Conservation (phyloP, 768 basidiomycete genomes). For the Phaffia australis region DNA sequence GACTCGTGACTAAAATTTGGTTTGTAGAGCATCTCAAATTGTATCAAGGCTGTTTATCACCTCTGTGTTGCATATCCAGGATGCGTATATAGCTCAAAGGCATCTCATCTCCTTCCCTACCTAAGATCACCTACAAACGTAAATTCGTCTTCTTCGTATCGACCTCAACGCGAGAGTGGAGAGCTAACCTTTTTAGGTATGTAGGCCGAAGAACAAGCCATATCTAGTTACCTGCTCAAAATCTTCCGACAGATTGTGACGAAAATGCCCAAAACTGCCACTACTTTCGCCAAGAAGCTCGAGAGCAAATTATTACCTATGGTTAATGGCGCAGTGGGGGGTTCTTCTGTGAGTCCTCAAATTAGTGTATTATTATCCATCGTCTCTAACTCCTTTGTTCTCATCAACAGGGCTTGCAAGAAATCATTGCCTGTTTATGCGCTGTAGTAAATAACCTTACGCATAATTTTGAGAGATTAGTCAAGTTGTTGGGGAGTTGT, state of each 20-base stretch:
- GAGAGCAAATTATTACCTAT: conserved; percentile 73
- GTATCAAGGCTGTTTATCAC: conserved; percentile 71
- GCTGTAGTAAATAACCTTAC: conserved; percentile 72
- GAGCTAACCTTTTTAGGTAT: neutral
- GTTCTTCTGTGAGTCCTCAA: conserved; percentile 27
- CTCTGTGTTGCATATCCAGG: conserved; percentile 72
- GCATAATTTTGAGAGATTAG: conserved; percentile 66
- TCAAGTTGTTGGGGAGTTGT: conserved; percentile 73
- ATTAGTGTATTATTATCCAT: neutral
- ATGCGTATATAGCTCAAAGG: conserved; percentile 70
- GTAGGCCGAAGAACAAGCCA: conserved; percentile 70
- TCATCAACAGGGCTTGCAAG: conserved; percentile 60
- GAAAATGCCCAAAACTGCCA: conserved; percentile 76
- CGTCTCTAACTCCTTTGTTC: neutral
- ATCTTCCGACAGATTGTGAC: conserved; percentile 78
- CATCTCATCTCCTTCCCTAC: conserved; percentile 77
- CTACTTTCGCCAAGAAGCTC: conserved; percentile 76
- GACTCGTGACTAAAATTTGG: neutral
- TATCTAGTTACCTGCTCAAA: conserved; percentile 74
- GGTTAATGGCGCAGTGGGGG: conserved; percentile 69
- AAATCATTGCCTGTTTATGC: conserved; percentile 86
- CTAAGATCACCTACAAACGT: conserved; percentile 72
- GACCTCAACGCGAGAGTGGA: no score
- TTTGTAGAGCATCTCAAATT: conserved; percentile 66
- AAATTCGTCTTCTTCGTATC: conserved; percentile 31